These are phyloP conservation scores for Micromonas pusilla DNA, from an alignment of 139 green algal genomes.

Conservation along the genomic window DNA sequence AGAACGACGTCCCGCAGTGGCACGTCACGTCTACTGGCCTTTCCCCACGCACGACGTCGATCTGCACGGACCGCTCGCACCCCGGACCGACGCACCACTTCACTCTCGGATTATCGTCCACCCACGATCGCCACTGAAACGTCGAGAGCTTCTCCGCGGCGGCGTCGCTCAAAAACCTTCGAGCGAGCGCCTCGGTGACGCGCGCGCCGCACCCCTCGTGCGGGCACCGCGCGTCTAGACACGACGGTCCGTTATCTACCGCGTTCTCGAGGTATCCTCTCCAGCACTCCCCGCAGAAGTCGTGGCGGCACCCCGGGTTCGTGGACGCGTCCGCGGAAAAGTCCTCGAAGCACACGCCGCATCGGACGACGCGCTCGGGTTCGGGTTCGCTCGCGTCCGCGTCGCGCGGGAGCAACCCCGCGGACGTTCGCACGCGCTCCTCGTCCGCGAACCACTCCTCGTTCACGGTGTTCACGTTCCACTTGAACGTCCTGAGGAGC, in stretches of 20 bases:
- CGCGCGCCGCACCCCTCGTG: constrained; percentile 44
- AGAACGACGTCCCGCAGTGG: constrained; percentile 60
- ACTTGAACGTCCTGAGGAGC: constrained; percentile 7
- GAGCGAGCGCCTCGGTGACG: constrained; percentile 35
- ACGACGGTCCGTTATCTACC: constrained; percentile 46
- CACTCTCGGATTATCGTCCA: constrained; percentile 71
- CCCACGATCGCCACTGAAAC: constrained; percentile 63
- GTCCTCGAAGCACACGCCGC: constrained; percentile 87
- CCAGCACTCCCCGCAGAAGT: constrained; percentile 72
- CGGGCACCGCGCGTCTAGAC: constrained; percentile 62
- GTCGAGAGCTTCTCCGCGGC: constrained; percentile 46
- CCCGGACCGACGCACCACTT: constrained; percentile 65
- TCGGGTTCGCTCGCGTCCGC: too few species aligned
- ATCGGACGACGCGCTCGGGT: constrained; percentile 47
- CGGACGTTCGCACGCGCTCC: constrained; percentile 50
- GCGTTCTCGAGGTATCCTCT: constrained; percentile 48
- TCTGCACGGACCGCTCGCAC: constrained; percentile 23
- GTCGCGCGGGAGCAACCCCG: too few species aligned
- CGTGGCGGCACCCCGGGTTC: constrained; percentile 54
- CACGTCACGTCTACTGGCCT: constrained; percentile 56
- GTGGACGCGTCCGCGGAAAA: constrained; percentile 35
- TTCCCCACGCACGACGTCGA: background rate
- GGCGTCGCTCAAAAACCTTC: constrained; percentile 28
- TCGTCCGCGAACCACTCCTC: constrained; percentile 86
- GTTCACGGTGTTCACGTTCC: constrained; percentile 60